A percentile compares a stretch with the other conserved stretches of the same genome.
Conservation (phyloP, 176 grass and related monocot species). For the Oryza officinalis region DNA sequence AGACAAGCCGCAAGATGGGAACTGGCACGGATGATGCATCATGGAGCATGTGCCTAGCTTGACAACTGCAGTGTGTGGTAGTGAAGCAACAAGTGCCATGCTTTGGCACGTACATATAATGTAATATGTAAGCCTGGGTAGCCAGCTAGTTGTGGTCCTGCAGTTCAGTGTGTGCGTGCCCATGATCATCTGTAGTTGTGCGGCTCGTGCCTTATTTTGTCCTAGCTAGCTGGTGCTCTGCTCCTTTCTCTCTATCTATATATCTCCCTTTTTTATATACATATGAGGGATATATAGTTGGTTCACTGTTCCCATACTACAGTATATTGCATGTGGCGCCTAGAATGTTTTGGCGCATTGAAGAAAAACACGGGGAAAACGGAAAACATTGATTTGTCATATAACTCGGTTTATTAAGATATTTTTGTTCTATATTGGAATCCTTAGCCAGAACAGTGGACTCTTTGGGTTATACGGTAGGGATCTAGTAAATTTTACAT, state of each 20-base stretch:
- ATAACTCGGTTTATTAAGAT: not conserved
- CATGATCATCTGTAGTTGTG: slow-evolving; percentile 29
- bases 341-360: slow-evolving; percentile 24
- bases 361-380: slow-evolving; percentile 13
- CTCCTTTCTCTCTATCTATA: not conserved
- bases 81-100: slow-evolving; percentile 35
- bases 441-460: not conserved
- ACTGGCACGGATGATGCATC: not conserved
- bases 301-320: slow-evolving; percentile 8
- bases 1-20: not conserved
- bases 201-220: not conserved
- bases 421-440: not conserved
- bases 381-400: slow-evolving; percentile 20
- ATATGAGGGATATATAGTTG: not conserved
- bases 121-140: not conserved
- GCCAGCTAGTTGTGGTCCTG: slow-evolving; percentile 31
- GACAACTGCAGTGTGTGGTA: slow-evolving; percentile 27
- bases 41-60: slow-evolving; percentile 16
- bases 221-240: not conserved
- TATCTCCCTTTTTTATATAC: not conserved
- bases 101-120: slow-evolving; percentile 29
- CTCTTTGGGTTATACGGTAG: not conserved
- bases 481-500: not conserved
- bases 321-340: not conserved
- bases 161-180: slow-evolving; percentile 9